These are phyloP conservation scores for Trichocladium uniseriatum DNA, from an alignment of 495 filamentous ascomycete species.

Conservation along the genomic window DNA sequence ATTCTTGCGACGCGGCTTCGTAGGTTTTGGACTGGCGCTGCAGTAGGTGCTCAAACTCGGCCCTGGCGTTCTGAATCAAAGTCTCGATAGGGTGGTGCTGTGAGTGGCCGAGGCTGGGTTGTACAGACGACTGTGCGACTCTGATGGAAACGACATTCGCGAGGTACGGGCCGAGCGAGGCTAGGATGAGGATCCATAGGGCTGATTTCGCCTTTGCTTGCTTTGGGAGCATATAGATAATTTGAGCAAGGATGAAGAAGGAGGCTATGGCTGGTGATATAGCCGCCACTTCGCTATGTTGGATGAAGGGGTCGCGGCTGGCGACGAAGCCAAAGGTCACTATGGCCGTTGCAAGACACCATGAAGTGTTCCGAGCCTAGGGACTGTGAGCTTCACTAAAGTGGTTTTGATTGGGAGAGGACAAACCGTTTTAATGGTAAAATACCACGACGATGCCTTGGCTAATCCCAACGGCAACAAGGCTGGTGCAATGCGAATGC, in stretches of 20 bases:
- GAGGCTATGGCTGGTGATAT: slow-evolving; percentile 11
- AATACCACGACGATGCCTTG: slow-evolving; percentile 26
- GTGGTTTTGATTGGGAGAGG: too few species aligned
- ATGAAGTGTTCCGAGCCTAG: slow-evolving; percentile 7
- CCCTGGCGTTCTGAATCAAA: slow-evolving; percentile 33
- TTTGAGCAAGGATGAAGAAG: slow-evolving; percentile 13
- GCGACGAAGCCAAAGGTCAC: slow-evolving; percentile 20
- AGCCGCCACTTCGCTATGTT: slow-evolving; percentile 14
- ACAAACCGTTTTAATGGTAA: slow-evolving; percentile 20
- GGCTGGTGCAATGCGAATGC: neutral
- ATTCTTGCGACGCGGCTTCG: slow-evolving; percentile 39
- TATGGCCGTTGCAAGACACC: slow-evolving; percentile 16
- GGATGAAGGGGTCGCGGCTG: slow-evolving; percentile 15
- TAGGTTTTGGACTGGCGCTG: slow-evolving; percentile 38
- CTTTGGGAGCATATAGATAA: slow-evolving; percentile 18
- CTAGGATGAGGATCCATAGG: slow-evolving; percentile 14
- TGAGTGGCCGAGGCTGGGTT: neutral
- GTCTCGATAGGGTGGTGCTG: slow-evolving; percentile 38
- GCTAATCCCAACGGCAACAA: slow-evolving; percentile 4
- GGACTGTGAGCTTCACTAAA: neutral
- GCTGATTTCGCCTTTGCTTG: slow-evolving; percentile 1
- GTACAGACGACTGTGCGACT: neutral
- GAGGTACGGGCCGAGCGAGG: slow-evolving; percentile 17
- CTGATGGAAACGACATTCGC: slow-evolving; percentile 10
- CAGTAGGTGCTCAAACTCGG: slow-evolving; percentile 30